Evolutionary conservation across 345 rosid species (phyloP).

Genomic region (Syzygium aromaticum): DNA sequence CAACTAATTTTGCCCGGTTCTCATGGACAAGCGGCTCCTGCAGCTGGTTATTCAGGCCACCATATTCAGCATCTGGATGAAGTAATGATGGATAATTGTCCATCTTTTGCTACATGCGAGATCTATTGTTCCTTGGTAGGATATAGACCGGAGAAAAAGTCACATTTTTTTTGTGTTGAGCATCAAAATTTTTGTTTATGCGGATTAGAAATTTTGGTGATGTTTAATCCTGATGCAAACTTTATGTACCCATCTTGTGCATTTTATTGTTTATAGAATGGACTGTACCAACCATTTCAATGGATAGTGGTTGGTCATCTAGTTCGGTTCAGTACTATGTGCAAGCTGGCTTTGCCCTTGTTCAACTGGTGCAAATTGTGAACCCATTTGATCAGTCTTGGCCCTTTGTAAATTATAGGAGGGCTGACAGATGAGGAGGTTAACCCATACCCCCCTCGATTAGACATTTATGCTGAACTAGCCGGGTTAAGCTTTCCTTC

Average conservation of each 20-base stretch:
- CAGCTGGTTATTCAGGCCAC: conserved; percentile 91
- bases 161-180: not conserved
- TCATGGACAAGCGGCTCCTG: conserved; percentile 77
- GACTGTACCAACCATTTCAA: not conserved
- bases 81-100: conserved; percentile 79
- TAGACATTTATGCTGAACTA: not conserved
- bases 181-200: not conserved
- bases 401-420: not conserved
- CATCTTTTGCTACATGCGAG: conserved; percentile 89
- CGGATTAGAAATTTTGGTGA: not conserved
- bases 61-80: conserved; percentile 83
- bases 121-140: conserved; percentile 89
- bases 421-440: not conserved
- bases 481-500: not conserved
- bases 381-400: not conserved
- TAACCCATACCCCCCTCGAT: not conserved
- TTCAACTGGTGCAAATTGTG: not conserved
- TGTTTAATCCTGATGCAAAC: not conserved
- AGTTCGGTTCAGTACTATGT: not conserved
- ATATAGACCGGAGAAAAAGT: not conserved
- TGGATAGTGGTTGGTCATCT: not conserved
- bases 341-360: not conserved
- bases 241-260: not conserved
- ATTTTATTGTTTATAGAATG: not conserved
- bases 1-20: conserved; percentile 73